A percentile compares a stretch with the other conserved stretches of the same genome.
phyloP scores from a whole-genome alignment of 2,329 filamentous ascomycete species.

The Emmonsiellopsis sp. region DNA sequence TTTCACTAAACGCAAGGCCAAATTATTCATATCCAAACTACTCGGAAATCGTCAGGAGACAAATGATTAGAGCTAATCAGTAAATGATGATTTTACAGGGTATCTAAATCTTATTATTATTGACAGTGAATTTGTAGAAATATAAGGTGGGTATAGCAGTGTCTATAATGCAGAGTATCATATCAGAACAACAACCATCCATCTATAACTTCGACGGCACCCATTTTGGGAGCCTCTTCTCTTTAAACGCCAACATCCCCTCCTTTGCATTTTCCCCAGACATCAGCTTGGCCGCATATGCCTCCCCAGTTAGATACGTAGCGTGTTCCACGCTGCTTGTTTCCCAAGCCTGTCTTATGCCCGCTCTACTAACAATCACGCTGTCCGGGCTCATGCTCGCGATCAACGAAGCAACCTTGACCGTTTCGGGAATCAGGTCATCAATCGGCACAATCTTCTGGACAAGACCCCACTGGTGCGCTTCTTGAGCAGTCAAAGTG shows the following conservation, averaged over 20 bases:
- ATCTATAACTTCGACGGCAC: conserved; percentile 54
- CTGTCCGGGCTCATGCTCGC: conserved; percentile 61
- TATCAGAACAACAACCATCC: not conserved
- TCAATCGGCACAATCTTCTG: conserved; percentile 56
- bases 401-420: conserved; percentile 51
- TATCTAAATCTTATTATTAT: no score
- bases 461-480: conserved; percentile 55
- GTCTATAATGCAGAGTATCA: not conserved
- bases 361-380: conserved; percentile 60
- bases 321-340: conserved; percentile 52
- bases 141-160: not conserved
- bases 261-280: conserved; percentile 73
- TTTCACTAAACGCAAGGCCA: no score
- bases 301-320: conserved; percentile 75
- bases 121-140: not conserved
- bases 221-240: conserved; percentile 84
- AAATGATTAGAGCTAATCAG: no score
- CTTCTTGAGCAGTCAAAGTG: conserved; percentile 50
- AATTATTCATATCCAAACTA: no score
- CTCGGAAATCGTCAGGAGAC: no score
- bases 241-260: conserved; percentile 81
- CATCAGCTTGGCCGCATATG: conserved; percentile 74
- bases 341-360: conserved; percentile 62
- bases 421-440: conserved; percentile 47
- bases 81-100: no score